phyloP scores from a whole-genome alignment of 2,329 filamentous ascomycete genomes.

The Pseudopyricularia cyperi region DNA sequence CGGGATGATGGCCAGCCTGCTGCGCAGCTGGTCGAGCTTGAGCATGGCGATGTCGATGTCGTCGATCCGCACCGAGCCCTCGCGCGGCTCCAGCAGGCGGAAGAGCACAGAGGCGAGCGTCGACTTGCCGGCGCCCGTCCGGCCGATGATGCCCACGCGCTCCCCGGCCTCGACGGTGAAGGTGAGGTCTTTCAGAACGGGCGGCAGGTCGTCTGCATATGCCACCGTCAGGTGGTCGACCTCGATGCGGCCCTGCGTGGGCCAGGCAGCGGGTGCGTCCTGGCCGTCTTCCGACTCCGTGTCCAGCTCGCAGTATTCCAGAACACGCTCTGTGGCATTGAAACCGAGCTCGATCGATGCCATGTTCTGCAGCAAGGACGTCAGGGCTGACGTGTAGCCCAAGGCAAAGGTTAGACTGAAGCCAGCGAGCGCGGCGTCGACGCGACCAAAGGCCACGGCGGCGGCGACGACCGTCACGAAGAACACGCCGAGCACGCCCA shows the following conservation, averaged over 20 bases:
- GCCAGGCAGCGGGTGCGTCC: slow-evolving; percentile 26
- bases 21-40: slow-evolving; percentile 46
- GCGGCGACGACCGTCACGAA: slow-evolving; percentile 23
- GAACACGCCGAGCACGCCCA: slow-evolving; percentile 23
- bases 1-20: slow-evolving; percentile 50
- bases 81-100: slow-evolving; percentile 35
- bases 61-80: slow-evolving; percentile 30
- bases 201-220: slow-evolving; percentile 22
- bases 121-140: slow-evolving; percentile 54
- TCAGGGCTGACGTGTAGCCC: slow-evolving; percentile 19
- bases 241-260: slow-evolving; percentile 22
- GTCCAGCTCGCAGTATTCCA: slow-evolving; percentile 27
- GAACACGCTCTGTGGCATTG: slow-evolving; percentile 27
- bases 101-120: slow-evolving; percentile 53
- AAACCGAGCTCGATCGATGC: slow-evolving; percentile 25
- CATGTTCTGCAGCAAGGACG: slow-evolving; percentile 19
- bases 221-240: slow-evolving; percentile 23
- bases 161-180: slow-evolving; percentile 35
- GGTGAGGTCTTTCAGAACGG: slow-evolving; percentile 22
- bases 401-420: slow-evolving; percentile 26
- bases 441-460: slow-evolving; percentile 19
- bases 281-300: slow-evolving; percentile 21
- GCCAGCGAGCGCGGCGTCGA: slow-evolving; percentile 24
- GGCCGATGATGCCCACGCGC: slow-evolving; percentile 50
- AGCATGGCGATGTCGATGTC: slow-evolving; percentile 41